Evolutionary conservation across 768 basidiomycete genomes (phyloP).

Genomic region (Tephrocybe rancida): DNA sequence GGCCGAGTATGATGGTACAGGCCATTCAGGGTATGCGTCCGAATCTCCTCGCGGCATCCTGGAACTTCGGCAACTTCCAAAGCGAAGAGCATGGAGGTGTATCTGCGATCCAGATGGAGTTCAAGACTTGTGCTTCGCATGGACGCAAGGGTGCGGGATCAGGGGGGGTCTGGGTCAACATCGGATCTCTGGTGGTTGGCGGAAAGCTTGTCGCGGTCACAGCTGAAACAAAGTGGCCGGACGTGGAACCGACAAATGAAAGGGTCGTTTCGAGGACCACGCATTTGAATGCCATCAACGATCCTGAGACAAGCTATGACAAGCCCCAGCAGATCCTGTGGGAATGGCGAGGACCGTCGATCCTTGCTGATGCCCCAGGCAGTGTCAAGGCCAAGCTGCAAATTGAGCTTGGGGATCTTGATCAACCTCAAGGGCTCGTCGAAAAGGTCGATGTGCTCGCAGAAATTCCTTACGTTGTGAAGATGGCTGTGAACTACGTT

Average conservation of each 20-base stretch:
- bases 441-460: conserved; percentile 95
- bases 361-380: conserved; percentile 54
- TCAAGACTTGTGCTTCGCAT: conserved; percentile 79
- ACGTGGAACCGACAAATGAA: conserved; percentile 48
- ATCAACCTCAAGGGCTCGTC: conserved; percentile 71
- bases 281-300: conserved; percentile 62
- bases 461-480: conserved; percentile 84
- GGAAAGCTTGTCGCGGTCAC: conserved; percentile 78
- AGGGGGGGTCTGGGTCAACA: conserved; percentile 81
- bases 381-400: conserved; percentile 56
- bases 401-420: conserved; percentile 59
- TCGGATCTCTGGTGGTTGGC: conserved; percentile 83
- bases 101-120: conserved; percentile 94
- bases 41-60: conserved; percentile 86
- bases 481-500: conserved; percentile 91
- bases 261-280: conserved; percentile 63
- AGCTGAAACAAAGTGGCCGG: conserved; percentile 78
- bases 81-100: conserved; percentile 72
- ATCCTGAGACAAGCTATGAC: conserved; percentile 82
- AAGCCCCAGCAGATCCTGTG: conserved; percentile 70
- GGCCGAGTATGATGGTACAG: conserved; percentile 86
- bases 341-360: conserved; percentile 77
- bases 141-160: conserved; percentile 81
- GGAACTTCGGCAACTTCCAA: conserved; percentile 97
- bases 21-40: conserved; percentile 99